Percentiles rank a stretch among this genome's conserved stretches.
These are phyloP conservation scores for Viola pubescens DNA, from an alignment of 441 rosid genomes.

Conservation along the genomic window DNA sequence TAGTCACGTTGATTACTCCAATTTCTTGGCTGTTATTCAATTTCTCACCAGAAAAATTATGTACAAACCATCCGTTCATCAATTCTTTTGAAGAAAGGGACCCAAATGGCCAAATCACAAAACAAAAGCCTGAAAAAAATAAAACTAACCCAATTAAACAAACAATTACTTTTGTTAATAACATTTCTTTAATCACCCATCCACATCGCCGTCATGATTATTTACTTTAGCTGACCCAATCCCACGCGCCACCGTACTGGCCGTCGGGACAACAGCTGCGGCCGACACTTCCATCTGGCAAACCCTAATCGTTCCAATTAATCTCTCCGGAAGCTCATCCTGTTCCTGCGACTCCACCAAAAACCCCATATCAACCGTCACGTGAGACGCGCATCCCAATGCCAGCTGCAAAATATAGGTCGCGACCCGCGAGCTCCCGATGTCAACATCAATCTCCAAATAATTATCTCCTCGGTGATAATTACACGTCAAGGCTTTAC, in stretches of 20 bases:
- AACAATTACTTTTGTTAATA: background rate
- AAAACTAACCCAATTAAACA: background rate
- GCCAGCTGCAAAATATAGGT: conserved; percentile 41
- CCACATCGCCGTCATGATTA: conserved; percentile 39
- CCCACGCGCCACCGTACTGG: conserved; percentile 21
- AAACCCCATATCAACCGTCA: conserved; percentile 62
- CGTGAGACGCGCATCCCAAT: conserved; percentile 43
- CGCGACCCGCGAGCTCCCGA: conserved; percentile 54
- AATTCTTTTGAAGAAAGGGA: no score
- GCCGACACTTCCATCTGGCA: conserved; percentile 76
- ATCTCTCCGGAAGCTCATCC: conserved; percentile 71
- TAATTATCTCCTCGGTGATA: conserved; percentile 66
- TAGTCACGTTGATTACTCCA: no score
- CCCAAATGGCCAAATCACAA: background rate
- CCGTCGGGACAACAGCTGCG: conserved; percentile 30
- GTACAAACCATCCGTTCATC: background rate
- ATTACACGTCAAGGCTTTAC: conserved; percentile 47
- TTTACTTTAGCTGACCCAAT: conserved; percentile 53
- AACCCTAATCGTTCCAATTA: conserved; percentile 64
- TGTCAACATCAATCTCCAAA: conserved; percentile 72
- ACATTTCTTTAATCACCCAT: conserved; percentile 12
- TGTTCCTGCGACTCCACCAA: conserved; percentile 61
- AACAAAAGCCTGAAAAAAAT: background rate
- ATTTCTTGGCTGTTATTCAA: no score
- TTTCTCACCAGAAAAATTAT: background rate